Base-by-base conservation (phyloP, 1,284 basidiomycete species). In the Boletus mariae region DNA sequence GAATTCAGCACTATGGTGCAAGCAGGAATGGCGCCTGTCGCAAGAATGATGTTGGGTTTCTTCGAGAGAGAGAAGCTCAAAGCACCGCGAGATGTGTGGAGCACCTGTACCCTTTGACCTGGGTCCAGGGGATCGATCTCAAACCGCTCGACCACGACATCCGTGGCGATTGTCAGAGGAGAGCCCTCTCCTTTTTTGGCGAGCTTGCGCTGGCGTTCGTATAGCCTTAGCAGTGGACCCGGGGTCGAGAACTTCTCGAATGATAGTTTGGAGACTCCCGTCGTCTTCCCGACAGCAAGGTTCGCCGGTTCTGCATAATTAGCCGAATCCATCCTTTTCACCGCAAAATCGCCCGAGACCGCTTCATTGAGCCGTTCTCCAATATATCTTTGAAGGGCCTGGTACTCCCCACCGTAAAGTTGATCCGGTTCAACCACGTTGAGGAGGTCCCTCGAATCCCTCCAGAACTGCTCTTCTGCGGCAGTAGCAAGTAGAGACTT, bases 221-320 rank as follows among this genome's bases (percentile, higher is more conserved):
- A 58, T 7, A 67, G 20, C 11, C 38, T 48, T 3, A 66, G 49
- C 13, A 66, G 55, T 29, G 65, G 64, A 12, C 64, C 64, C 5
- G 65, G 63, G 4, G 65, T 66, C 17, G 64, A 60, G 47, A 66
- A 63, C 56, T 66, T 66, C 38, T 53, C 59, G 47, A 65, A 66
- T 5, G 37, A 49, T 17, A 62, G 20, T 3, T 47, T 57, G 48
- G 53, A 63, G 43, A 34, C 43, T 20, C 26, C 35, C 13, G 52
- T 55, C 4, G 47, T 54, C 47, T 31, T 49, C 12, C 52, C 52
- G 5, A 54, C 52, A 8, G 54, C 37, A 23, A 55, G 54, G 15
- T n/a, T 23, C 10, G 47, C 47, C 4, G 52, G 38, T 20, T 55
- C 47, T 20, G 37, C 28, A 29, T 49, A 49, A 3, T 38, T 34